Evolutionary conservation across 2,329 filamentous ascomycete genomes (phyloP).

Genomic region (Pyricularia sp.): DNA sequence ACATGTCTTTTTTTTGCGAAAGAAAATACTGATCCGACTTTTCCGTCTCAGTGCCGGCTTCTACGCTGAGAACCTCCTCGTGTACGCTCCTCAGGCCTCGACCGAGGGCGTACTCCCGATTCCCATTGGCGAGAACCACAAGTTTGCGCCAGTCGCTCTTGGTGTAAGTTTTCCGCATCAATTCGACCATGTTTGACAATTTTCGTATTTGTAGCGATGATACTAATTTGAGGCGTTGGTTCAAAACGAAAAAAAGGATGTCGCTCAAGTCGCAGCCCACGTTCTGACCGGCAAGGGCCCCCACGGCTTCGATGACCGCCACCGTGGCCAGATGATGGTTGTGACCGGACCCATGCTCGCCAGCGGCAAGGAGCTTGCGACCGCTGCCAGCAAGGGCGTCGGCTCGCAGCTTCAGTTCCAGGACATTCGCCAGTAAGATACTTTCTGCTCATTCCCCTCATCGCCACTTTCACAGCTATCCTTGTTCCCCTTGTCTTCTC

Average conservation of each 20-base stretch:
- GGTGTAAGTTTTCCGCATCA: slow-evolving; percentile 23
- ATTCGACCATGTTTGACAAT: too few species aligned
- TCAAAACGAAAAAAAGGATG: slow-evolving; percentile 20
- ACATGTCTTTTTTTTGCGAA: not conserved
- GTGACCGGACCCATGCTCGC: slow-evolving; percentile 38
- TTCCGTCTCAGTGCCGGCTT: slow-evolving; percentile 28
- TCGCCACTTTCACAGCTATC: slow-evolving; percentile 1
- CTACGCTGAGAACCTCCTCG: slow-evolving; percentile 41
- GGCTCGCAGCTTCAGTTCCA: slow-evolving; percentile 33
- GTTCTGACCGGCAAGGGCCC: slow-evolving; percentile 36
- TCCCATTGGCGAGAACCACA: slow-evolving; percentile 35
- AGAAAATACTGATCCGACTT: not conserved
- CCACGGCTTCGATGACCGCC: slow-evolving; percentile 37
- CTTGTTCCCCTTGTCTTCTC: not conserved
- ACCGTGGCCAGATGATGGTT: slow-evolving; percentile 42
- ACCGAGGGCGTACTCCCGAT: slow-evolving; percentile 33
- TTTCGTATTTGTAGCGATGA: not conserved
- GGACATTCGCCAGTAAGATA: slow-evolving; percentile 30
- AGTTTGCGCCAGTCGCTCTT: slow-evolving; percentile 39
- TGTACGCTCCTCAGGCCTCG: slow-evolving; percentile 34
- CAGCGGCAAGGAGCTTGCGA: slow-evolving; percentile 34
- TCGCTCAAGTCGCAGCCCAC: slow-evolving; percentile 36
- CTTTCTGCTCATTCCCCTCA: not conserved
- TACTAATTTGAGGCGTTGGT: slow-evolving; percentile 9
- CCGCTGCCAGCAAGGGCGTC: slow-evolving; percentile 32